phyloP scores from a whole-genome alignment of 2,329 filamentous ascomycete species.

The Pseudohalonectria lignicola region DNA sequence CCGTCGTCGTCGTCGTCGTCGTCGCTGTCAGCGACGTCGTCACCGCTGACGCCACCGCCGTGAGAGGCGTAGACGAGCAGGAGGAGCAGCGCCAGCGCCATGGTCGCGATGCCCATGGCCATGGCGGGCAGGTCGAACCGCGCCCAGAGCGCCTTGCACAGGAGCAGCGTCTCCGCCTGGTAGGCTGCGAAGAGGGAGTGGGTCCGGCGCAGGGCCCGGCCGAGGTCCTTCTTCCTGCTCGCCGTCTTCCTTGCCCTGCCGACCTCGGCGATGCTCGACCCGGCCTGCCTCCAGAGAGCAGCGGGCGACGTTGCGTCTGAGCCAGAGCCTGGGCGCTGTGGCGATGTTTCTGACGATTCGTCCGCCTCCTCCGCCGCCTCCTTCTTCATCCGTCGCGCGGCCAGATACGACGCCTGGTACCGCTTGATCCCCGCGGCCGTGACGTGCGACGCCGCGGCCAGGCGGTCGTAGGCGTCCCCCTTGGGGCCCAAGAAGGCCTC shows the following conservation, averaged over 20 bases:
- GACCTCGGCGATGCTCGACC: slow-evolving; percentile 21
- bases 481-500: slow-evolving; percentile 73
- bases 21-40: no score
- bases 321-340: no score
- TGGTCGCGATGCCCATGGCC: slow-evolving; percentile 64
- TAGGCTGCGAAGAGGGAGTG: slow-evolving; percentile 59
- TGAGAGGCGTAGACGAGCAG: slow-evolving; percentile 61
- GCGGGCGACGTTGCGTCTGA: no score
- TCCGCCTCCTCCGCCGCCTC: slow-evolving; percentile 27
- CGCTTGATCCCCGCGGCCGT: slow-evolving; percentile 77
- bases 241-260: slow-evolving; percentile 36
- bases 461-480: slow-evolving; percentile 62
- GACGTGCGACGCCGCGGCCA: slow-evolving; percentile 67
- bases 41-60: no score
- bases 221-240: slow-evolving; percentile 19
- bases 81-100: slow-evolving; percentile 55
- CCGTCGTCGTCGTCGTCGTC: slow-evolving; percentile 35
- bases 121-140: slow-evolving; percentile 84
- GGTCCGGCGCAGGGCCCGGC: slow-evolving; percentile 26
- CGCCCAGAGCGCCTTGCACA: slow-evolving; percentile 83
- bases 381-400: slow-evolving; percentile 45
- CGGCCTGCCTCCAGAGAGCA: slow-evolving; percentile 1
- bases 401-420: slow-evolving; percentile 78
- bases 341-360: no score
- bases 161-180: slow-evolving; percentile 63